Evolutionary conservation across 1,284 basidiomycete genomes (phyloP), one percentile per base, ranked within the genome.

Genomic region (Heterobasidion parviporum): DNA sequence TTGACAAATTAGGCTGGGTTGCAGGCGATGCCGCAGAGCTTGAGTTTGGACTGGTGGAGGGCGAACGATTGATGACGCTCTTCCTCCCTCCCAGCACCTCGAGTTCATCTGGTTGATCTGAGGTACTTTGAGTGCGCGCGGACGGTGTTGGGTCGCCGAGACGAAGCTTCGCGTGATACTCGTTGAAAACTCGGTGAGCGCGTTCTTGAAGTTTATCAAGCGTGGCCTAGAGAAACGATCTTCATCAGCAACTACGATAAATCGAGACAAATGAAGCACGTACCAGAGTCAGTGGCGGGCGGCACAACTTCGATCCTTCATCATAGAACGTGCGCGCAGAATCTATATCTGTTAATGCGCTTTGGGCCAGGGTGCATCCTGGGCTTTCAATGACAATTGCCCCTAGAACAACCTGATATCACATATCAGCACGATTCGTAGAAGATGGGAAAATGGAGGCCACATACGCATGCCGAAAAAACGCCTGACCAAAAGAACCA

Each of bases 401-500:
- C n/a, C 73, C 75, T 38, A 81, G 68, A 15, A 77, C 67, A 35
- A 78, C 70, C 79, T 80, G 43, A 20, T 9, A 35, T 55, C 9
- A 56, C 32, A 26, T 33, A 36, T 50, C 49, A 50, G 34, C 8
- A 50, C n/a, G n/a, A 4, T 6, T 2, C 7, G 3, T 50, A 26
- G 33, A 9, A 15, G 26, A 16, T 14, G 26, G 34, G 33, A 49
- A 51, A 46, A 49, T 35, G 26, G 4, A 34, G 50, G 46, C 50
- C n/a, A 67, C 72, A 54, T 62, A 80, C 80, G 56, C 78, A 79
- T 9, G 79, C 68, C 1, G 77, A 77, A 58, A 77, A 80, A 44
- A 77, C 63, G 2, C 68, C 68, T 1, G 78, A 75, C 80, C 80
- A 82, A 63, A 81, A 79, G 62, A 73, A 79, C 76, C 78, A 80